Conservation (phyloP, 164 flowering plant genomes). For the Dillenia suffruticosa region DNA sequence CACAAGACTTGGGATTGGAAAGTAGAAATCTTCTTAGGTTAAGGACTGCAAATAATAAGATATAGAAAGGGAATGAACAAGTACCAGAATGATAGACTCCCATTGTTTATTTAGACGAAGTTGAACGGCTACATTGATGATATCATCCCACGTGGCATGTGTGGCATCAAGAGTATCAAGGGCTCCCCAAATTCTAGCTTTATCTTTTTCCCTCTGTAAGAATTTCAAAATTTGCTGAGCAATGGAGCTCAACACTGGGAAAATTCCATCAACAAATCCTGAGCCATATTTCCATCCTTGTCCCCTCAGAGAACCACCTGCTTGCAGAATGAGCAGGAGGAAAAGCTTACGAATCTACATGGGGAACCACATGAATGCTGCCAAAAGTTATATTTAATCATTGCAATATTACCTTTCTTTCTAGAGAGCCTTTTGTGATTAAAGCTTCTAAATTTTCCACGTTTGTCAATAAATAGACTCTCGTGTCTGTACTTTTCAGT, state of each 20-base stretch:
- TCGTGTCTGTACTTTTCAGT: constrained; percentile 36
- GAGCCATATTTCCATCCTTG: constrained; percentile 92
- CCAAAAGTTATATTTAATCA: no score
- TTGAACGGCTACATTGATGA: constrained; percentile 70
- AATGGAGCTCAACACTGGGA: constrained; percentile 76
- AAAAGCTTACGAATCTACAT: background rate
- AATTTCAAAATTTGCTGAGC: constrained; percentile 54
- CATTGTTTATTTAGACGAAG: constrained; percentile 70
- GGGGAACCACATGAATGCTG: background rate
- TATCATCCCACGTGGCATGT: constrained; percentile 77
- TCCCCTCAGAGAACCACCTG: constrained; percentile 82
- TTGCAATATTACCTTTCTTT: constrained; percentile 39
- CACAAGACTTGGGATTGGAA: background rate
- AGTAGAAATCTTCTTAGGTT: background rate
- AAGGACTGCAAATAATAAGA: background rate
- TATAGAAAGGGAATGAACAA: no score
- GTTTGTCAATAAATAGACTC: constrained; percentile 51
- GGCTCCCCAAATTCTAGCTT: constrained; percentile 29
- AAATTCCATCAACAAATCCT: constrained; percentile 88
- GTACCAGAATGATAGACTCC: constrained; percentile 56
- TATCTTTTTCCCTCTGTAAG: constrained; percentile 39
- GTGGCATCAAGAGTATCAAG: constrained; percentile 55
- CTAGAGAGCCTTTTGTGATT: constrained; percentile 62
- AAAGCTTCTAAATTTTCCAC: constrained; percentile 52
- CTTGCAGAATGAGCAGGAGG: background rate